phyloP scores from a whole-genome alignment of 192 early-diverging fungal genomes.

The Backusella westeae region DNA sequence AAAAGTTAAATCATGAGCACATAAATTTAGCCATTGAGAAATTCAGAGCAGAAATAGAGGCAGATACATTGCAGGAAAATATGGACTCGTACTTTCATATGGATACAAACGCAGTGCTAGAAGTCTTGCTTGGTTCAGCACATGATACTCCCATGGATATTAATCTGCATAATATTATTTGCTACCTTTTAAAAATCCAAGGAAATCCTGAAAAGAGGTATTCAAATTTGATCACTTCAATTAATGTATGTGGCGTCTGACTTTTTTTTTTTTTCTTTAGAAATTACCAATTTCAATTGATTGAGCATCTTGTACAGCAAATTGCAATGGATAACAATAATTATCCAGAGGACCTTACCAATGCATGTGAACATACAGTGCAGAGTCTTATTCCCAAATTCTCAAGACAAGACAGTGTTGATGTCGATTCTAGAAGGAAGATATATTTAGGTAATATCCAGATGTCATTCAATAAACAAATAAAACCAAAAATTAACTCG shows the following conservation, averaged over 20 bases:
- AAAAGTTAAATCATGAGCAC: conserved; percentile 22
- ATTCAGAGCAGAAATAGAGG: conserved; percentile 26
- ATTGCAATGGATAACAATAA: conserved; percentile 5
- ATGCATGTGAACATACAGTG: neutral
- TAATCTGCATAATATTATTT: conserved; percentile 67
- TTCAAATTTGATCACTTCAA: neutral
- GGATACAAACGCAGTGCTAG: conserved; percentile 65
- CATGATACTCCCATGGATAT: conserved; percentile 62
- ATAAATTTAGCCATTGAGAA: conserved; percentile 27
- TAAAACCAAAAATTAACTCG: neutral
- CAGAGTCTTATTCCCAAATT: conserved; percentile 15
- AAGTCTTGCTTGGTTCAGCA: conserved; percentile 61
- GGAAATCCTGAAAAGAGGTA: conserved; percentile 26
- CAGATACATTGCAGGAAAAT: conserved; percentile 28
- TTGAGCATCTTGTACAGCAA: conserved; percentile 8
- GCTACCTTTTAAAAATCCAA: conserved; percentile 66
- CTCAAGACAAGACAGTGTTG: neutral
- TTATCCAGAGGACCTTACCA: neutral
- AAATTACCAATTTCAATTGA: conserved; percentile 12
- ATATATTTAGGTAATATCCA: neutral
- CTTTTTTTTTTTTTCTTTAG: neutral
- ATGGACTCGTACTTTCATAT: conserved; percentile 29
- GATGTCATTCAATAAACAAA: neutral
- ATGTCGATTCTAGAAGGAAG: neutral
- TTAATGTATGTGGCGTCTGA: neutral